phyloP scores from a whole-genome alignment of 352 stramenopile species.

The Globisporangium splendens region DNA sequence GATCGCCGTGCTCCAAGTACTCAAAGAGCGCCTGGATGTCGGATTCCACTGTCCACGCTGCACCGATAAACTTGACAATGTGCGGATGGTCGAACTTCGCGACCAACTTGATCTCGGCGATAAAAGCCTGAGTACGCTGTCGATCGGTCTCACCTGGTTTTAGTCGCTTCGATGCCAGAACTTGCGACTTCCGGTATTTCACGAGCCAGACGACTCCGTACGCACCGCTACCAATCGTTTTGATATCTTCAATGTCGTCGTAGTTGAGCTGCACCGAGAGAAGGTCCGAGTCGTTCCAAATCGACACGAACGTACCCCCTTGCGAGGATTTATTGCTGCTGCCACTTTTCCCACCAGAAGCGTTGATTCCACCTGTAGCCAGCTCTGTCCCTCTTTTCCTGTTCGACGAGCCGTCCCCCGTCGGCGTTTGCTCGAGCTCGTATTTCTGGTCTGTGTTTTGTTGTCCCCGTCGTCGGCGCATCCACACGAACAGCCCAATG shows the following conservation, averaged over 20 bases:
- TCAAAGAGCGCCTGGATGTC: conserved; percentile 61
- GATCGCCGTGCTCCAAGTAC: conserved; percentile 56
- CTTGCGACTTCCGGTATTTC: conserved; percentile 28
- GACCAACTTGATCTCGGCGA: conserved; percentile 56
- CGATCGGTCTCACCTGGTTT: conserved; percentile 26
- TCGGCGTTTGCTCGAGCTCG: background rate
- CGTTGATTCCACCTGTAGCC: background rate
- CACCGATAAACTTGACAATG: conserved; percentile 47
- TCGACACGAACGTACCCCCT: conserved; percentile 9
- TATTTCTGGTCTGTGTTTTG: conserved; percentile 3
- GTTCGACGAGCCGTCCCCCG: background rate
- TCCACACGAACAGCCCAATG: conserved; percentile 1
- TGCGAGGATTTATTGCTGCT: too few relatives aligned
- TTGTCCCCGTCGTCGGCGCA: background rate
- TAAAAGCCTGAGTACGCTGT: conserved; percentile 35
- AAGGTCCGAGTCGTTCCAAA: conserved; percentile 47
- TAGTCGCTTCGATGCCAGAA: conserved; percentile 44
- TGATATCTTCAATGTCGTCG: conserved; percentile 44
- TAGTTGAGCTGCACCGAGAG: conserved; percentile 33
- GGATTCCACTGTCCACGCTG: conserved; percentile 43
- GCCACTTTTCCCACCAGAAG: background rate
- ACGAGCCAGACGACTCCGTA: conserved; percentile 40
- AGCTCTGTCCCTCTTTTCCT: conserved; percentile 2
- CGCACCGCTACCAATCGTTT: conserved; percentile 26
- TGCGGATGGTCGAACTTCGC: conserved; percentile 41